These are phyloP conservation scores for Suillus plorans DNA, from an alignment of 768 basidiomycete genomes.

Conservation along the genomic window DNA sequence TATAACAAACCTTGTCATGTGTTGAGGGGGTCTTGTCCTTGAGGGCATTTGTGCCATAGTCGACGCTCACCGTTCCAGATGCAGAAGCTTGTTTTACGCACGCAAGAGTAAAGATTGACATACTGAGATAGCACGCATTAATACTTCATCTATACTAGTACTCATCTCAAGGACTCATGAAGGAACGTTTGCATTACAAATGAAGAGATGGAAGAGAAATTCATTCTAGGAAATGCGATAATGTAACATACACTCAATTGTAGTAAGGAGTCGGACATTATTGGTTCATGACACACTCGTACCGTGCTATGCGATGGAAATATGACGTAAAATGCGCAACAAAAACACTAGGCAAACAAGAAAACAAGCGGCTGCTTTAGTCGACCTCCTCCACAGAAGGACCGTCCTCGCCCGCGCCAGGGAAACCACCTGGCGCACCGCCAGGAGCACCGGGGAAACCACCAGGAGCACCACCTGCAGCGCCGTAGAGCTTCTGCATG, in stretches of 20 bases:
- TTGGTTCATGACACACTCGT: constrained; percentile 27
- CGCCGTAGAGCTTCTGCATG: constrained; percentile 70
- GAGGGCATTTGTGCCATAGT: constrained; percentile 23
- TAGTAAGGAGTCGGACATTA: constrained; percentile 26
- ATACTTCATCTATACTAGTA: neutral
- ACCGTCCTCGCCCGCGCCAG: constrained; percentile 72
- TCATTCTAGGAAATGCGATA: constrained; percentile 29
- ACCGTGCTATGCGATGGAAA: constrained; percentile 30
- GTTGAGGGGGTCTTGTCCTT: constrained; percentile 21
- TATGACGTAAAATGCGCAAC: constrained; percentile 21
- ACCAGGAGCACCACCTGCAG: constrained; percentile 51
- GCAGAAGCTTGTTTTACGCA: neutral
- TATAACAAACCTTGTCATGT: constrained; percentile 25
- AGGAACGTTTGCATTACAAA: neutral
- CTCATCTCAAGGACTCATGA: neutral
- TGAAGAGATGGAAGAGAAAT: constrained; percentile 5
- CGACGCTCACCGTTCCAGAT: constrained; percentile 1
- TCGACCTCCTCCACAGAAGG: constrained; percentile 92
- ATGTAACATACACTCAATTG: constrained; percentile 28
- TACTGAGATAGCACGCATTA: neutral
- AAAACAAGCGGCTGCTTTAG: constrained; percentile 37
- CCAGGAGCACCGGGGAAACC: constrained; percentile 61
- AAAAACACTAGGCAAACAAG: constrained; percentile 12
- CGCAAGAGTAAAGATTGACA: neutral
- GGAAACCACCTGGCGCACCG: constrained; percentile 33